These are phyloP conservation scores for Pythium dissotocum DNA, from an alignment of 352 stramenopile genomes.

Conservation along the genomic window DNA sequence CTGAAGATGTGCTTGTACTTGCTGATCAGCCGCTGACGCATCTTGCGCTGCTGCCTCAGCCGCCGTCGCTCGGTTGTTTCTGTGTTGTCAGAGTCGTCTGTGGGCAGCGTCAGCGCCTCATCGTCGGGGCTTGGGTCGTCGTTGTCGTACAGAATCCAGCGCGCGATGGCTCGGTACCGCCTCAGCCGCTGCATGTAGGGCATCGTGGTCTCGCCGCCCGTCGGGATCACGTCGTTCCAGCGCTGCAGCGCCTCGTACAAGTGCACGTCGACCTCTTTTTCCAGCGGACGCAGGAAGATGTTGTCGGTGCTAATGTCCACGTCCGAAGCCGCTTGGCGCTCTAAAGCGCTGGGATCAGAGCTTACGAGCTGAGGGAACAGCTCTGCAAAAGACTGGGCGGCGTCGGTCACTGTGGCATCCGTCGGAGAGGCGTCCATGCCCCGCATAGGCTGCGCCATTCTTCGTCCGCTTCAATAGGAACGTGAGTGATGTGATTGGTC, in stretches of 20 bases:
- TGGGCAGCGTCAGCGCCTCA: slow-evolving; percentile 9
- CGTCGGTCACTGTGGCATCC: neutral
- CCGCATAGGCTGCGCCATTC: neutral
- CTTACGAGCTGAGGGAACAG: slow-evolving; percentile 60
- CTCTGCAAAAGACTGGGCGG: slow-evolving; percentile 27
- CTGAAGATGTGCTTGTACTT: slow-evolving; percentile 36
- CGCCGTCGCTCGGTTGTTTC: slow-evolving; percentile 15
- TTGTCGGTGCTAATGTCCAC: slow-evolving; percentile 63
- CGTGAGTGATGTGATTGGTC: neutral
- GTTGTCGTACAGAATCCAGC: slow-evolving; percentile 48
- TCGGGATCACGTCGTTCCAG: slow-evolving; percentile 64
- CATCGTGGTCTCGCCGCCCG: slow-evolving; percentile 47
- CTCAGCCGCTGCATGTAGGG: slow-evolving; percentile 55
- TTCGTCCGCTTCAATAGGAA: neutral
- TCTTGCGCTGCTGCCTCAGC: slow-evolving; percentile 21
- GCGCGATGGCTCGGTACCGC: slow-evolving; percentile 59
- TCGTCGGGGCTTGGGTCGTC: slow-evolving; percentile 25
- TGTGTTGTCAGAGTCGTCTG: slow-evolving; percentile 18
- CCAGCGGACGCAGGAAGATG: slow-evolving; percentile 46
- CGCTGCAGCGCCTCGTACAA: slow-evolving; percentile 57
- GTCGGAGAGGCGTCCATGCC: neutral
- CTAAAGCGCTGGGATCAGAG: neutral
- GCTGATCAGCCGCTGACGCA: slow-evolving; percentile 31
- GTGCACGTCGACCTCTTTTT: slow-evolving; percentile 53
- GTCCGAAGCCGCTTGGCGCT: neutral